Percentiles rank a stretch among this genome's conserved stretches.
phyloP scores from a whole-genome alignment of 1,139 yeast species.

The Magnusiomyces magnusii region DNA sequence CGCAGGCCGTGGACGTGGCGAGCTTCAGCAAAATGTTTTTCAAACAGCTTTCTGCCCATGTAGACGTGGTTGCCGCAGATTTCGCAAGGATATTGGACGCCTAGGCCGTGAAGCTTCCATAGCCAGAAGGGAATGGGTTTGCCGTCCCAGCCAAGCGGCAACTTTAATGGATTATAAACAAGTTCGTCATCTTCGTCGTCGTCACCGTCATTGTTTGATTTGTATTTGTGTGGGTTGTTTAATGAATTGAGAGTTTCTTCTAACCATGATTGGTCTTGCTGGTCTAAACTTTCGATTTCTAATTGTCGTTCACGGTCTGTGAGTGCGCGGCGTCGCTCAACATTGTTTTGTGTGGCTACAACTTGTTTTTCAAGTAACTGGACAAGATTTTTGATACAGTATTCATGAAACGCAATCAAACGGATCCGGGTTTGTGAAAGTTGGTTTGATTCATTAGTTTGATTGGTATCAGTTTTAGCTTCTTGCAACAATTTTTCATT shows the following conservation, averaged over 20 bases:
- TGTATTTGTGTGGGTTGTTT: conserved; percentile 3
- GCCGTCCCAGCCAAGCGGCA: conserved; percentile 86
- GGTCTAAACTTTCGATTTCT: conserved; percentile 43
- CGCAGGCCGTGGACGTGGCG: conserved; percentile 69
- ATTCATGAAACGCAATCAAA: conserved; percentile 32
- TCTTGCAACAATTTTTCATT: conserved; percentile 32
- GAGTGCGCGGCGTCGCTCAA: conserved; percentile 59
- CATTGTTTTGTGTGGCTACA: conserved; percentile 48
- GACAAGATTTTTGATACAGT: conserved; percentile 34
- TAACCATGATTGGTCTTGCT: conserved; percentile 23
- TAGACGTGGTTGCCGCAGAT: conserved; percentile 73
- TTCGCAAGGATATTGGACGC: conserved; percentile 68
- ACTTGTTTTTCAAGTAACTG: conserved; percentile 36
- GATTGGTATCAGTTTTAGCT: neutral
- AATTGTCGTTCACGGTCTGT: conserved; percentile 66
- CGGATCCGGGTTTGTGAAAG: conserved; percentile 12
- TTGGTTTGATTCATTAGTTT: neutral
- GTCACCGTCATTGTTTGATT: conserved; percentile 21
- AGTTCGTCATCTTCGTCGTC: conserved; percentile 26
- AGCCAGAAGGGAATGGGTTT: conserved; percentile 92
- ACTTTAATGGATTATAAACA: conserved; percentile 40
- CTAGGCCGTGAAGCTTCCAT: conserved; percentile 81
- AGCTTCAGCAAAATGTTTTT: conserved; percentile 61
- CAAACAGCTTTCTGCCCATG: conserved; percentile 66
- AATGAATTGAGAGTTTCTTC: neutral